phyloP scores from a whole-genome alignment of 805 yeast genomes.

The Lachancea cidri region DNA sequence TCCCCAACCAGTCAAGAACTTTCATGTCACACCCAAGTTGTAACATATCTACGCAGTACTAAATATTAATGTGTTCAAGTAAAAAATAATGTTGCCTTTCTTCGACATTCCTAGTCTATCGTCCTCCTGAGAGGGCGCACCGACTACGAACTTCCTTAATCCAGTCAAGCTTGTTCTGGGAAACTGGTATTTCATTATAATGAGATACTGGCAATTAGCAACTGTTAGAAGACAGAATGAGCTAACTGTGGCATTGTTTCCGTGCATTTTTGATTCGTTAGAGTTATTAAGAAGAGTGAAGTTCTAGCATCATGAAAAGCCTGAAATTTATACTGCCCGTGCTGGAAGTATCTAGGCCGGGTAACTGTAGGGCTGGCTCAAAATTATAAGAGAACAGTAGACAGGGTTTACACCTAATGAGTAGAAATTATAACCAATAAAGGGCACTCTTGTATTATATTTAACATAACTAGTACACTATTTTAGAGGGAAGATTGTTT shows the following conservation, averaged over 20 bases:
- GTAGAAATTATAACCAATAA: background rate
- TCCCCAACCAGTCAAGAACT: slow-evolving; percentile 48
- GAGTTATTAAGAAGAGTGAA: slow-evolving; percentile 6
- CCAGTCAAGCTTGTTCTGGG: slow-evolving; percentile 34
- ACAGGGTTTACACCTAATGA: background rate
- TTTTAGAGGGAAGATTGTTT: slow-evolving; percentile 2
- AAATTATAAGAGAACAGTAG: too few relatives aligned
- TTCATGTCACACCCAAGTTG: slow-evolving; percentile 19
- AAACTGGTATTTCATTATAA: slow-evolving; percentile 32
- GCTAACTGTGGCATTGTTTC: slow-evolving; percentile 38
- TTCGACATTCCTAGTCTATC: slow-evolving; percentile 37
- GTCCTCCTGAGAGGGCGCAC: slow-evolving; percentile 23
- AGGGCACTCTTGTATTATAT: slow-evolving; percentile 1
- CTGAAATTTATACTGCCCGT: too few relatives aligned
- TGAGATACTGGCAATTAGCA: slow-evolving; percentile 37
- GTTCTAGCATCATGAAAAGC: too few relatives aligned
- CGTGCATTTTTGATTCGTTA: slow-evolving; percentile 32
- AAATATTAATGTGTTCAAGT: background rate
- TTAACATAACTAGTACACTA: slow-evolving; percentile 5
- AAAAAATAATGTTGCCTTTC: slow-evolving; percentile 31
- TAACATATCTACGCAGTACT: slow-evolving; percentile 2
- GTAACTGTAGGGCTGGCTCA: too few relatives aligned
- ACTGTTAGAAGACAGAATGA: slow-evolving; percentile 32
- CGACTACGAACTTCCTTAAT: slow-evolving; percentile 36
- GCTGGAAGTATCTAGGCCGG: too few relatives aligned